Evolutionary conservation across 768 basidiomycete species (phyloP), one percentile per base, ranked within the genome.

Genomic region (Leccinum imitatum): DNA sequence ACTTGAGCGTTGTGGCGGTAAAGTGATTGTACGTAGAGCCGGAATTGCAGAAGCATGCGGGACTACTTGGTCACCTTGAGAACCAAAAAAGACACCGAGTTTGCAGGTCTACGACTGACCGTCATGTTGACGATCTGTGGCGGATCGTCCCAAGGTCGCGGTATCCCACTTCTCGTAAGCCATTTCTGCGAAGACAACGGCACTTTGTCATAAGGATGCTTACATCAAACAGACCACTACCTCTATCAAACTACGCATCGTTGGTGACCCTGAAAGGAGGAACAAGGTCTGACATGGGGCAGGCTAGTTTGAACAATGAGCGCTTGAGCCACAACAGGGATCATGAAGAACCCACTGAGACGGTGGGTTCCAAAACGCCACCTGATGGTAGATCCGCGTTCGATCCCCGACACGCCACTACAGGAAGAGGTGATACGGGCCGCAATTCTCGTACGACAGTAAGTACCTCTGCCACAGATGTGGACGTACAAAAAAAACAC

Each of bases 71-170:
- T 50, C 7, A n/a, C 33, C 35, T 50, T 33, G 21, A 35, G 41
- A 37, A 35, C 37, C 55, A 48, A 25, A 17, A 62, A 55, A 58
- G 19, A 52, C 19, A 37, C 48, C 41, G 30, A 58, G 10, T 44
- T 50, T 2, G 15, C 27, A 47, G 55, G 25, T 50, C 30, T 27
- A 14, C 56, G 13, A 25, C 37, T 46, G 41, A 44, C 25, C 25
- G 9, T 30, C 41, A 30, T 57, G 53, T 50, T 23, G 64, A 53
- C 59, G 46, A 69, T 69, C 59, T 57, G 50, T 63, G 57, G 59
- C 55, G 61, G 61, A 67, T 69, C 59, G 58, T 57, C 59, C 31
- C 48, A 21, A 53, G 60, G 10, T 59, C 37, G 35, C 10, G 52
- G 53, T 46, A 56, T 46, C 19, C 25, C 27, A 23, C 53, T 61